Base-by-base conservation (phyloP, 2,329 filamentous ascomycete species). In the Leptoxyphium fumago region DNA sequence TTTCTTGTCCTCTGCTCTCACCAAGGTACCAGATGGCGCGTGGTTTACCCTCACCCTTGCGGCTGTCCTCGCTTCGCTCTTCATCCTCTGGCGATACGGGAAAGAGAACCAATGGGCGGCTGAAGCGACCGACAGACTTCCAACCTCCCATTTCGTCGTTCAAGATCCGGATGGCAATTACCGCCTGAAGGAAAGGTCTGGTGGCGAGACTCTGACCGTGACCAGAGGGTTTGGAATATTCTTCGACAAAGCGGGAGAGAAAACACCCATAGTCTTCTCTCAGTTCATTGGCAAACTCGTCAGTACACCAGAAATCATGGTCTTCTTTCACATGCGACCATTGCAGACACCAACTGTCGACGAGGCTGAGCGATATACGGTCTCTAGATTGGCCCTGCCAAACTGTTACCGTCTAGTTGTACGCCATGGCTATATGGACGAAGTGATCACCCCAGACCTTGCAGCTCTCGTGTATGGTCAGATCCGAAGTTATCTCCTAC, bases 41-140 rank as follows among this genome's bases (percentile, higher is more conserved):
- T 88, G 83, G 83, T 84, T 88, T 55, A 87, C 83, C 0, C 64
- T 87, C 1, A 67, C 77, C 0, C 67, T 88, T 5, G 71, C 81
- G 0, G 65, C 68, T 2, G 64, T 82, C 8, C 70, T 88, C 2
- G 73, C 78, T 0, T 65, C 62, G 38, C 61, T 86, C 38, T 82
- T 88, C 55, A 68, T 85, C 2, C 70, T 87, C 10, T 88, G 83
- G 83, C 74, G 83, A 29, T 88, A 78, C 53, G 83, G 83, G 13
- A 87, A 88, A 58, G 81, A 86, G 55, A 72, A 77, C 47, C 83
- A 88, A 57, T 88, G 83, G 82, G 64, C 63, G 6, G 77, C 82
- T 2, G 82, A 88, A 62, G 70, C 71, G 1, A 67, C 72, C 45
- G 80, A 85, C 51, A 69, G 71, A 3, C 67, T 78, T 44, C 66